Base-by-base conservation (phyloP, 176 grass and related monocot genomes). In the Saccharum spontaneum region DNA sequence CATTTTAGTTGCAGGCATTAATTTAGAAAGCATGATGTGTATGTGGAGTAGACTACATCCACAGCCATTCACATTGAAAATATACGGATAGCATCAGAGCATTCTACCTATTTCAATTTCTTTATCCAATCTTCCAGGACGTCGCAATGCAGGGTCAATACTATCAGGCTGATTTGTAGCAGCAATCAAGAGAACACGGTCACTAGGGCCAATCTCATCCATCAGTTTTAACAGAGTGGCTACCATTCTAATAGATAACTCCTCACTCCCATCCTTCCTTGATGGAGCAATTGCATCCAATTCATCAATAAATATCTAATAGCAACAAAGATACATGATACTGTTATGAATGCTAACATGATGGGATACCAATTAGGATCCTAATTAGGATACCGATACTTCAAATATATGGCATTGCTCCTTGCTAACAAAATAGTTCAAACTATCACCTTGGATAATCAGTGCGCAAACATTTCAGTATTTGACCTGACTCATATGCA, bases 241-340 rank as follows among this genome's bases (percentile, higher is more conserved):
- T 41, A 98, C 91, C 86, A 95, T 98, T 91, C 96, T 92, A 88
- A 92, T 80, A 75, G 96, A 98, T 65, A 98, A 83, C 43, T 90
- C 91, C 78, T 98, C 96, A 12, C 89, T 76, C 43, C 96, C 96
- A 73, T 95, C 91, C 67, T 89, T 88, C 86, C 91, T 83, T 90
- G 93, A 81, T 90, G 93, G 93, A 74, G 95, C 95, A 95, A 98
- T 95, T 62, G 92, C 93, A 88, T 98, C 34, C 91, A 98, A 84
- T 79, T 98, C 96, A 89, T 98, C 96, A 85, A 95, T 90, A 90
- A 98, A 98, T 86, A 98, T 85, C 93, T 98, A 76, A 36, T 4
- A 36, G 34, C 3, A 36, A 36, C 34, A 36, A 36, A 36, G 34
- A 36, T 36, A 36, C 34, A 36, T 36, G 3, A 36, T 36, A 36